Conservation (phyloP, 345 rosid species). For the Pistacia integerrima region DNA sequence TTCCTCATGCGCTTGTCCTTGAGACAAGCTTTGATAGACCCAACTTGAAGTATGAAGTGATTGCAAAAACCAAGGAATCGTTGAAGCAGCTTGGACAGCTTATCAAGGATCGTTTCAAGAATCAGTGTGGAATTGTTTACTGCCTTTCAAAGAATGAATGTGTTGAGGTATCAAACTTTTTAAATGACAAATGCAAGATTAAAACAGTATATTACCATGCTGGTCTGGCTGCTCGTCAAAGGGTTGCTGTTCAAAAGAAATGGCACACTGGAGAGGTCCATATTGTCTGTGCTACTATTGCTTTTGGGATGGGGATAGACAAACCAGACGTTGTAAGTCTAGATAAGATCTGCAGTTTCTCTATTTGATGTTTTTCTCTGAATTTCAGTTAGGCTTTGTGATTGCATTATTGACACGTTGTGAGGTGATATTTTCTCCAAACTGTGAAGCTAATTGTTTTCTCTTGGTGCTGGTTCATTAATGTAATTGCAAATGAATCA, state of each 20-base stretch:
- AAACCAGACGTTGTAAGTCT: conserved; percentile 87
- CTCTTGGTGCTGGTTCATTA: conserved; percentile 8
- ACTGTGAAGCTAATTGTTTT: not conserved
- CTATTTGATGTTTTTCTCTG: not conserved
- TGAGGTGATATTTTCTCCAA: conserved; percentile 2
- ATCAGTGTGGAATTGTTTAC: conserved; percentile 81
- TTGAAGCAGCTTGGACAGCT: conserved; percentile 84
- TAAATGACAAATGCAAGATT: conserved; percentile 73
- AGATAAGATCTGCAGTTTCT: conserved; percentile 17
- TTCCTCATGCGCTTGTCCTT: conserved; percentile 75
- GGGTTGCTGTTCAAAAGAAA: conserved; percentile 76
- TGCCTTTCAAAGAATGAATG: conserved; percentile 92
- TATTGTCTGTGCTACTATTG: conserved; percentile 86
- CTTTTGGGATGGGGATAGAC: conserved; percentile 99
- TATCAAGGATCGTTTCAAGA: conserved; percentile 58
- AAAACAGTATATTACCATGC: conserved; percentile 81
- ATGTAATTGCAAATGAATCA: not conserved
- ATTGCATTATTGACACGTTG: not conserved
- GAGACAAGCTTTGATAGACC: conserved; percentile 94
- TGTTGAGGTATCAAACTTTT: conserved; percentile 68
- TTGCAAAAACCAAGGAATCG: conserved; percentile 69
- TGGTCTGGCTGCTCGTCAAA: conserved; percentile 71
- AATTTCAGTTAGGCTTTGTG: conserved; percentile 7
- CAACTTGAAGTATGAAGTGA: conserved; percentile 85
- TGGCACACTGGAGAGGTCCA: conserved; percentile 86